Conservation (phyloP, 108 stramenopile species). For the Mayamaea pseudoterrestris region DNA sequence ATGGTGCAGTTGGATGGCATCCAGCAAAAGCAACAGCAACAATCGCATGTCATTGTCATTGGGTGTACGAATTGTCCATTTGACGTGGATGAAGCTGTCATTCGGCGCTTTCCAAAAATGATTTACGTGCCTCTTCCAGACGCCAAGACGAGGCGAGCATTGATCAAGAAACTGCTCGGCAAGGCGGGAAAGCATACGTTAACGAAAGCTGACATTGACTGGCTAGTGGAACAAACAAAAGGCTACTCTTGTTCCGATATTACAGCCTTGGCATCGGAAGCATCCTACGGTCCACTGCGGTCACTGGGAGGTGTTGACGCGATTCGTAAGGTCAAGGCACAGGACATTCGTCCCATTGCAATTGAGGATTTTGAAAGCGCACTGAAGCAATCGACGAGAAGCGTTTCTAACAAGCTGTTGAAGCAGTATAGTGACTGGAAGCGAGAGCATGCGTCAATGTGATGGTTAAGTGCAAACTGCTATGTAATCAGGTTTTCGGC, state of each 20-base stretch:
- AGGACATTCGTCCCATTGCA: conserved; percentile 36
- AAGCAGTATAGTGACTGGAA: conserved; percentile 40
- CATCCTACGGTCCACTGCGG: conserved; percentile 51
- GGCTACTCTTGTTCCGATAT: conserved; percentile 61
- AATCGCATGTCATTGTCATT: conserved; percentile 64
- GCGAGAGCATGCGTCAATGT: conserved; percentile 23
- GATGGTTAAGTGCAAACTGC: no score
- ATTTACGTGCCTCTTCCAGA: conserved; percentile 89
- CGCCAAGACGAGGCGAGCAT: conserved; percentile 29
- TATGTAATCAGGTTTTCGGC: no score
- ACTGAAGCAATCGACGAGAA: conserved; percentile 31
- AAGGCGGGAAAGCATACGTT: conserved; percentile 29
- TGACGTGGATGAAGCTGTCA: conserved; percentile 85
- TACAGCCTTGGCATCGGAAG: conserved; percentile 38
- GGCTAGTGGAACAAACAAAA: conserved; percentile 25
- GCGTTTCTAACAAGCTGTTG: conserved; percentile 26
- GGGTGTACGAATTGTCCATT: conserved; percentile 92
- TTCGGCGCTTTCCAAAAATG: conserved; percentile 82
- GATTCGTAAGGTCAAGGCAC: conserved; percentile 19
- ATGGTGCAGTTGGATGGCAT: conserved; percentile 96
- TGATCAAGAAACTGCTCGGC: conserved; percentile 33
- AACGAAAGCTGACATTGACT: conserved; percentile 10
- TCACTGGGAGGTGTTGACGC: conserved; percentile 30
- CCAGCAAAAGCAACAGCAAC: conserved; percentile 3
- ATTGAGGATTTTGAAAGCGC: conserved; percentile 42